A percentile compares a stretch with the other conserved stretches of the same genome.
These are phyloP conservation scores for Beauveria asiatica DNA, from an alignment of 2,329 filamentous ascomycete species.

Conservation along the genomic window DNA sequence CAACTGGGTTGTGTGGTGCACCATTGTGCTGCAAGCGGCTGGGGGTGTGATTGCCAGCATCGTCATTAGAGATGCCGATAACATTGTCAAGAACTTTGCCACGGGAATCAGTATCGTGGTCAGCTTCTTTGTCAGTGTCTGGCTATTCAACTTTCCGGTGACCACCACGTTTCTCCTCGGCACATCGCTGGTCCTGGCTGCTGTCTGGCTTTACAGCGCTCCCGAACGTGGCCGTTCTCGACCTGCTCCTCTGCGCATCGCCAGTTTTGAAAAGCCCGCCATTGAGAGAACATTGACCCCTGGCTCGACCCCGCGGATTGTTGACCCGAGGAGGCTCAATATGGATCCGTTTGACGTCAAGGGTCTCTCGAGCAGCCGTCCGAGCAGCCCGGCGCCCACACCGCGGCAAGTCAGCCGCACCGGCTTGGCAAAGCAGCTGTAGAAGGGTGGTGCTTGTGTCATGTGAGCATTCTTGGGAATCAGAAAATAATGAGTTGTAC, in stretches of 20 bases:
- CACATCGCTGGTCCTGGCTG: slow-evolving; percentile 66
- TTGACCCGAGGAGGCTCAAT: slow-evolving; percentile 25
- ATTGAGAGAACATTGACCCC: slow-evolving; percentile 42
- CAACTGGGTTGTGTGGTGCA: slow-evolving; percentile 82
- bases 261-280: slow-evolving; percentile 67
- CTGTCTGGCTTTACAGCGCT: slow-evolving; percentile 78
- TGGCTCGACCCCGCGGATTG: slow-evolving; percentile 21
- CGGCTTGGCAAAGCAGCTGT: slow-evolving; percentile 20
- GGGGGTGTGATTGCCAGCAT: slow-evolving; percentile 67
- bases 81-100: slow-evolving; percentile 89
- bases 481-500: not conserved
- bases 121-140: slow-evolving; percentile 76
- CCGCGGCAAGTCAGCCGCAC: slow-evolving; percentile 30
- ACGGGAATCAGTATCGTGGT: slow-evolving; percentile 87
- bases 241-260: slow-evolving; percentile 59
- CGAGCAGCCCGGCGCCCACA: slow-evolving; percentile 36
- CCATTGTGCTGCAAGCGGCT: slow-evolving; percentile 71
- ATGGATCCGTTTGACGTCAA: slow-evolving; percentile 34
- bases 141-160: slow-evolving; percentile 74
- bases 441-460: not conserved
- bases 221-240: slow-evolving; percentile 48
- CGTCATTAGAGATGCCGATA: slow-evolving; percentile 39
- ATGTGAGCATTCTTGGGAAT: not conserved
- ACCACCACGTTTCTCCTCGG: slow-evolving; percentile 72
- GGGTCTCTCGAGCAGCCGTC: slow-evolving; percentile 36